These are phyloP conservation scores for Globisporangium emineosum DNA, from an alignment of 352 stramenopile species.

Conservation along the genomic window DNA sequence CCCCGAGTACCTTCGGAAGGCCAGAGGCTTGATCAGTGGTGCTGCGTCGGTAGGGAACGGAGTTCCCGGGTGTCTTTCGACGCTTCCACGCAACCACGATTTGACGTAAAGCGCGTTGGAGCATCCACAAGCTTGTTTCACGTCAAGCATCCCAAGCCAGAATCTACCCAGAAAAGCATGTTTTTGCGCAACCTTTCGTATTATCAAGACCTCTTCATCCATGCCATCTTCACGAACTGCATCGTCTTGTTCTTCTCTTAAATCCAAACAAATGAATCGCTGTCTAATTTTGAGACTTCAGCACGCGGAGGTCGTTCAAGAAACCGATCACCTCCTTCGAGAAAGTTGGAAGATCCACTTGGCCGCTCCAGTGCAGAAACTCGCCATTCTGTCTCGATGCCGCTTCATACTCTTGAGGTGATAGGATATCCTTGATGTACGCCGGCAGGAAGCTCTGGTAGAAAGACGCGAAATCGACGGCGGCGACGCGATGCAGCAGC, in stretches of 20 bases:
- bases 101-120: no score
- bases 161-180: background rate
- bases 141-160: background rate
- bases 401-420: conserved; percentile 43
- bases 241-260: background rate
- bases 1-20: no score
- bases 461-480: conserved; percentile 75
- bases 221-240: background rate
- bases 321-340: conserved; percentile 64
- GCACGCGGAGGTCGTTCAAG: conserved; percentile 73
- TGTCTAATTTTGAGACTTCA: conserved; percentile 58
- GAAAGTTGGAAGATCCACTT: conserved; percentile 76
- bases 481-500: conserved; percentile 63
- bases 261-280: background rate
- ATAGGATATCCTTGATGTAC: conserved; percentile 69
- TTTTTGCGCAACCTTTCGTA: background rate
- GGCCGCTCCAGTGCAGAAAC: conserved; percentile 71
- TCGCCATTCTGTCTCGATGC: conserved; percentile 48
- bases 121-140: no score
- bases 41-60: no score
- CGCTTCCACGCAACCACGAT: no score
- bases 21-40: no score
- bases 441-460: conserved; percentile 61
- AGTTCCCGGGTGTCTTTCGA: no score
- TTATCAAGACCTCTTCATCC: background rate